Percentiles rank a stretch among this genome's conserved stretches.
phyloP scores from a whole-genome alignment of 805 yeast genomes.

The Yarrowia porcina region DNA sequence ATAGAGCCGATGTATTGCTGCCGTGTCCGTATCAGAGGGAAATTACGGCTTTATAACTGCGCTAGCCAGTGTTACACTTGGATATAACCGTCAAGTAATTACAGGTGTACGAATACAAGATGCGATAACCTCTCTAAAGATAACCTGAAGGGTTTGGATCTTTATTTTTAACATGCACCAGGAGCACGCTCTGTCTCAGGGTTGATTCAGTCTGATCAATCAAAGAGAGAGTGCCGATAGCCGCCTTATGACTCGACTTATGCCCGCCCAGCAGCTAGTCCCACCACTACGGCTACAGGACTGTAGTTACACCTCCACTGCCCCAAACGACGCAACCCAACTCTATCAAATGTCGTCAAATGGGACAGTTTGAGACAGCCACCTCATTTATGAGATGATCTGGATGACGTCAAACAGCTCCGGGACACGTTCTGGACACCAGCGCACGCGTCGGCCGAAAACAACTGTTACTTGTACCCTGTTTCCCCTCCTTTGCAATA shows the following conservation, averaged over 20 bases:
- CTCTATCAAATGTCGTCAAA: not conserved
- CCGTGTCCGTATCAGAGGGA: not conserved
- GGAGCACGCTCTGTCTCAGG: too few species aligned
- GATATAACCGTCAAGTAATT: not conserved
- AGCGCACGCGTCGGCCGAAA: not conserved
- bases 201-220: not conserved
- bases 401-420: not conserved
- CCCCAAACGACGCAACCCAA: slow-evolving; percentile 12
- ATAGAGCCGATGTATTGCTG: not conserved
- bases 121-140: not conserved
- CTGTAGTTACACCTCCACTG: slow-evolving; percentile 7
- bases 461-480: not conserved
- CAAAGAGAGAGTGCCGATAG: not conserved
- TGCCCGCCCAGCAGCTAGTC: not conserved
- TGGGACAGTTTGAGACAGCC: slow-evolving; percentile 10
- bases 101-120: too few species aligned
- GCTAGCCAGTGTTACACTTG: not conserved
- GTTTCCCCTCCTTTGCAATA: not conserved
- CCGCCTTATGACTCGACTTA: not conserved
- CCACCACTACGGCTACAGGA: not conserved
- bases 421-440: not conserved
- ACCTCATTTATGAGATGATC: not conserved
- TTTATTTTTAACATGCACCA: too few species aligned
- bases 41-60: not conserved
- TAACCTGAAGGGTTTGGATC: too few species aligned